Percentiles rank a stretch among this genome's conserved stretches.
Evolutionary conservation across 2,329 filamentous ascomycete genomes (phyloP).

Genomic region (Tolypocladium inflatum): DNA sequence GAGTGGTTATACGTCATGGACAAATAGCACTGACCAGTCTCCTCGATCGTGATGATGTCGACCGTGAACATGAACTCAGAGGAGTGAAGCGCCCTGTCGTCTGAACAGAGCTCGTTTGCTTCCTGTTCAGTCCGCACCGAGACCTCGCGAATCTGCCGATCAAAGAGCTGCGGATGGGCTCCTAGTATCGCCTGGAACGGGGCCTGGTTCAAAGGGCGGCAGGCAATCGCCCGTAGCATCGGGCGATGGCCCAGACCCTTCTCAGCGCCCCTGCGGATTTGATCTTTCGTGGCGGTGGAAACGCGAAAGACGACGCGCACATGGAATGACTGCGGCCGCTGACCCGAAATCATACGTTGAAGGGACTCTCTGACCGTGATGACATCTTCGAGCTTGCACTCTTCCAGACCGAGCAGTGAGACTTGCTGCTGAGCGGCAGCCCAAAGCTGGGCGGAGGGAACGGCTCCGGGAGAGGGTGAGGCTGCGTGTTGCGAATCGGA

Average conservation of each 20-base stretch:
- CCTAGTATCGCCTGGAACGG: slow-evolving; percentile 19
- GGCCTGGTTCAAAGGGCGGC: slow-evolving; percentile 5
- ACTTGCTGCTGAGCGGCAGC: slow-evolving; percentile 3
- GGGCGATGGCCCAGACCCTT: slow-evolving; percentile 15
- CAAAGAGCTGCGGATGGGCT: slow-evolving; percentile 11
- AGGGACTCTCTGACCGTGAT: slow-evolving; percentile 19
- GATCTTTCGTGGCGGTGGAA: slow-evolving; percentile 6
- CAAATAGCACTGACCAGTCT: slow-evolving; percentile 11
- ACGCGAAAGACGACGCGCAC: slow-evolving; percentile 21
- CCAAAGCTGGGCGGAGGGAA: neutral
- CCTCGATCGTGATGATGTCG: slow-evolving; percentile 12
- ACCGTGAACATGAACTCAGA: slow-evolving; percentile 21
- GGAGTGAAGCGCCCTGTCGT: slow-evolving; percentile 9
- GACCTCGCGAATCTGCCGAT: slow-evolving; percentile 14
- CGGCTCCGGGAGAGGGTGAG: no score
- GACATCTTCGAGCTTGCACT: slow-evolving; percentile 16
- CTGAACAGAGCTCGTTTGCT: slow-evolving; percentile 9
- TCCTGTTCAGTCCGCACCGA: slow-evolving; percentile 12
- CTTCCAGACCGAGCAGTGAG: slow-evolving; percentile 8
- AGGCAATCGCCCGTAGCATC: slow-evolving; percentile 19
- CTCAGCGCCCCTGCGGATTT: slow-evolving; percentile 17
- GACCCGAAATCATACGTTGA: slow-evolving; percentile 18
- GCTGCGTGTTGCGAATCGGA: neutral
- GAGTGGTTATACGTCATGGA: slow-evolving; percentile 24
- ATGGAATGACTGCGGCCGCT: slow-evolving; percentile 23